phyloP scores from a whole-genome alignment of 73 alveolate genomes.

The Tetrahymena thermophila region DNA sequence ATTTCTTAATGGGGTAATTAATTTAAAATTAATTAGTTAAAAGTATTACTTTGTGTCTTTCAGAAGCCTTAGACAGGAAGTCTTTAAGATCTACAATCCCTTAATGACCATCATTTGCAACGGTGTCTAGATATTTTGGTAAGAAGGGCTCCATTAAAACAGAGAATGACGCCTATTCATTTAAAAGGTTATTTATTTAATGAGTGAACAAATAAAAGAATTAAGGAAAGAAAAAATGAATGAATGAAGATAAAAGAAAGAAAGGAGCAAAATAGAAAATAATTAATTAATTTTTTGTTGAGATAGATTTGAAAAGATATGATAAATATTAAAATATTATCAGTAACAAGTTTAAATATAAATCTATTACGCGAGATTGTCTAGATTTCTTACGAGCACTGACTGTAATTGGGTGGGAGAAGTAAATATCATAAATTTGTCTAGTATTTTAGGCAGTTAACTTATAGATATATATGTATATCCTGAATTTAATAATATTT shows the following conservation, averaged over 20 bases:
- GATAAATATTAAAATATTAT: not conserved
- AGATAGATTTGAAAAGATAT: not conserved
- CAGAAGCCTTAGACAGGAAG: not conserved
- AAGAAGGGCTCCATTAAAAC: not conserved
- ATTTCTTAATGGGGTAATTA: not conserved
- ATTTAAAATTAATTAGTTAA: not conserved
- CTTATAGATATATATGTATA: not conserved
- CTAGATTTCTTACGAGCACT: not conserved
- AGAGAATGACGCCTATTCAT: not conserved
- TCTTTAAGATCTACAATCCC: not conserved
- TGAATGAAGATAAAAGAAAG: not conserved
- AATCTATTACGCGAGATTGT: not conserved
- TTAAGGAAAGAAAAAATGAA: not conserved
- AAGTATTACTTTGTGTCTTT: not conserved
- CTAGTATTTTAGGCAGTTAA: not conserved
- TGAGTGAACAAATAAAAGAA: no score
- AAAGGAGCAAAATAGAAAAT: not conserved
- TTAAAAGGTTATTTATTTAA: no score
- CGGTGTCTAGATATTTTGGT: not conserved
- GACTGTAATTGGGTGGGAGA: not conserved
- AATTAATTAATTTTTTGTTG: not conserved
- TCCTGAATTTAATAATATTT: not conserved
- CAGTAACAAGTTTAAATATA: not conserved
- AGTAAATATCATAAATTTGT: not conserved
- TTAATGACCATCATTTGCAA: not conserved